Evolutionary conservation across 495 filamentous ascomycete species (phyloP), one percentile per base, ranked within the genome.

Genomic region (Daldinia grandis): DNA sequence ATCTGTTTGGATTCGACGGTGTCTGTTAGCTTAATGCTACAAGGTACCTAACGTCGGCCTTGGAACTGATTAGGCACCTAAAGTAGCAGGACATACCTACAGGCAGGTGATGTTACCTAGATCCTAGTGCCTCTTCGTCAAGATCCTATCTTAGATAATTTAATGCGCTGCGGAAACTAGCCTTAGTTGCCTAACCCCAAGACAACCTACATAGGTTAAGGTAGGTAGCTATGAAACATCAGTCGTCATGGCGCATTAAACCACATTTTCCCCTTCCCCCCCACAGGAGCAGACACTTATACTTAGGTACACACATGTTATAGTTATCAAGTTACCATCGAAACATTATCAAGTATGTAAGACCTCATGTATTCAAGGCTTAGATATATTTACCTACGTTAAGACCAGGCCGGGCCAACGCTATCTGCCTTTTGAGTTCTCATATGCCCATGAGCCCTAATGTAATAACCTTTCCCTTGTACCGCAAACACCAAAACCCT

Each of bases 171-270:
- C 68, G 68, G 68, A 62, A 62, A 54, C 68, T 63, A 71, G 62
- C 59, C 63, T 72, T 59, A 64, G 58, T 31, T 31, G 9, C 31
- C 9, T n/a, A n/a, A n/a, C n/a, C n/a, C n/a, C n/a, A n/a, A n/a
- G n/a, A n/a, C n/a, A n/a, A n/a, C n/a, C n/a, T n/a, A n/a, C n/a
- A n/a, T n/a, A n/a, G n/a, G n/a, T n/a, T n/a, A n/a, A n/a, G 30
- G 31, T 35, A 35, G 33, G 33, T 35, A 47, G 30, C 44, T 51
- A 47, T 47, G 42, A 21, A 24, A 47, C 42, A 21, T 24, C 9
- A 24, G 55, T 67, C 69, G 69, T 72, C 69, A 68, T 68, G 24
- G 31, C 57, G 64, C 69, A 72, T 72, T 35, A 24, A 60, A 28
- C 14, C 47, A 33, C 25, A 19, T 49, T 15, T 28, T 2, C 38